phyloP scores from a whole-genome alignment of 1,284 basidiomycete species.

The Ceratobasidium sp. region DNA sequence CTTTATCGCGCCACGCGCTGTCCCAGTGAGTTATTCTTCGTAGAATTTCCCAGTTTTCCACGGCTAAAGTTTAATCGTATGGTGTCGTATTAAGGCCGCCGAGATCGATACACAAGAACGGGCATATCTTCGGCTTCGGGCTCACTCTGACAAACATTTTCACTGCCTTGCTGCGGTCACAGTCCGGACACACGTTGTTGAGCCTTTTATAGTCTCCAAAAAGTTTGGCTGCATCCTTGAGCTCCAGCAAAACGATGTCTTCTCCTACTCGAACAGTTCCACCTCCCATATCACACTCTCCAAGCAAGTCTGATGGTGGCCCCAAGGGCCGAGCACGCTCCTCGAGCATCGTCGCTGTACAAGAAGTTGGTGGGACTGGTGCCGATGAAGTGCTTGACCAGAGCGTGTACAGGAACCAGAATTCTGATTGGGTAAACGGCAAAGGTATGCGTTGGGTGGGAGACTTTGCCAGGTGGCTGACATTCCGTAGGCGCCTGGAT shows the following conservation, averaged over 20 bases:
- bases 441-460: slow-evolving; percentile 70
- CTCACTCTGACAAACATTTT: slow-evolving; percentile 14
- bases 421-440: slow-evolving; percentile 98
- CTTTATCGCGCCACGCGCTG: slow-evolving; percentile 12
- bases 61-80: not conserved
- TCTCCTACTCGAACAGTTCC: slow-evolving; percentile 28
- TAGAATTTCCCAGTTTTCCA: not conserved
- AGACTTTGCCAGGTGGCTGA: not conserved
- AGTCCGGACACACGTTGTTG: not conserved
- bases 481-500: slow-evolving; percentile 85
- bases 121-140: slow-evolving; percentile 28
- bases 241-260: slow-evolving; percentile 31
- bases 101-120: slow-evolving; percentile 1
- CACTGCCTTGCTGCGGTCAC: slow-evolving; percentile 25
- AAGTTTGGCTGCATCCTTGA: not conserved
- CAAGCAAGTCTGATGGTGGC: slow-evolving; percentile 9
- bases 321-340: slow-evolving; percentile 71
- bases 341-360: slow-evolving; percentile 85
- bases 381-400: slow-evolving; percentile 83
- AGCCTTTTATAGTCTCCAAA: not conserved
- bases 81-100: not conserved
- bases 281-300: slow-evolving; percentile 36
- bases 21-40: slow-evolving; percentile 12
- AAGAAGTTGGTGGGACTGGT: slow-evolving; percentile 80
- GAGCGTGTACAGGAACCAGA: slow-evolving; percentile 85